These are phyloP conservation scores for Emmonsiellopsis sp. DNA, from an alignment of 2,329 filamentous ascomycete species.

Conservation along the genomic window DNA sequence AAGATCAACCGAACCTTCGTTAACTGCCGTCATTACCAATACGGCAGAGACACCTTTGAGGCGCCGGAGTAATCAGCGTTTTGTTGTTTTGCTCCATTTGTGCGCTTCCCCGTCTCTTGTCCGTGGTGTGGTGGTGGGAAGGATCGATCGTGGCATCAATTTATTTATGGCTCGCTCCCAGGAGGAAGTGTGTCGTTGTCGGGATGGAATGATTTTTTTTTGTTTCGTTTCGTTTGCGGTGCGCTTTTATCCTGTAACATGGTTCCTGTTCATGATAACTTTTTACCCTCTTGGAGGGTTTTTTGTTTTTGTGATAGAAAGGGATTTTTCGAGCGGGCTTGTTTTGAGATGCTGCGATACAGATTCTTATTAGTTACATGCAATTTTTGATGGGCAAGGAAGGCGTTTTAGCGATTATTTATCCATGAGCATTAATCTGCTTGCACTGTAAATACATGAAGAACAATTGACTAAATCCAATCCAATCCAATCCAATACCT, in stretches of 20 bases:
- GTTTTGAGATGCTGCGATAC: not conserved
- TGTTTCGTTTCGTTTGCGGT: not conserved
- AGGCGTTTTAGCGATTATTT: too few species aligned
- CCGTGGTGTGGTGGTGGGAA: conserved; percentile 7
- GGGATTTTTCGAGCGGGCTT: not conserved
- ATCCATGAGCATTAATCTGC: too few species aligned
- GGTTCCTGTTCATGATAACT: not conserved
- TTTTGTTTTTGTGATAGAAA: not conserved
- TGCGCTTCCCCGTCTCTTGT: conserved; percentile 4
- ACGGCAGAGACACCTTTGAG: not conserved
- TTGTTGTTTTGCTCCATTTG: conserved; percentile 7
- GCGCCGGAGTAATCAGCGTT: conserved; percentile 6
- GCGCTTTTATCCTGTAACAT: not conserved
- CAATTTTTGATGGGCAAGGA: too few species aligned
- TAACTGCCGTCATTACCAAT: conserved; percentile 20
- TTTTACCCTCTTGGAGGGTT: not conserved
- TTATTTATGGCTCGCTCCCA: not conserved
- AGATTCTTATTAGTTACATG: not conserved
- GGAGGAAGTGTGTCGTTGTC: not conserved
- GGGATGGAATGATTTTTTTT: too few species aligned
- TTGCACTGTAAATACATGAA: not conserved
- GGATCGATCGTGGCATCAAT: conserved; percentile 5
- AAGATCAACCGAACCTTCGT: conserved; percentile 49
- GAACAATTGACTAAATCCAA: not conserved
- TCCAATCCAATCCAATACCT: not conserved